These are phyloP conservation scores for Cystobasidiaceae sp. DNA, from an alignment of 1,284 basidiomycete species.

Conservation along the genomic window DNA sequence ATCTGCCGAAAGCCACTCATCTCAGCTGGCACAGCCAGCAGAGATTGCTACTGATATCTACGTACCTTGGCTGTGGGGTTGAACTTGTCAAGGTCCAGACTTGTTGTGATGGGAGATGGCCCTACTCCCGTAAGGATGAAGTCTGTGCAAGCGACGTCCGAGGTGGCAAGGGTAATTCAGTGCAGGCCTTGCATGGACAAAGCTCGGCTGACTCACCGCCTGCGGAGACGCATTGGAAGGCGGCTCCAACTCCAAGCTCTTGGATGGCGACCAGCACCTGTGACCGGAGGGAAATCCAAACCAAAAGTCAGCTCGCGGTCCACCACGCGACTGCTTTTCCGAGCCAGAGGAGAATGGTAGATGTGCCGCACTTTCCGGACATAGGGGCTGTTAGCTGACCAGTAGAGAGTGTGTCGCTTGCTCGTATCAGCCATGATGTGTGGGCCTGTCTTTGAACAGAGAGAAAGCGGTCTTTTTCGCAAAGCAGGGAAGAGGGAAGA, in stretches of 20 bases:
- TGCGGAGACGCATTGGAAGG: not conserved
- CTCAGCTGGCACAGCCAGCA: not conserved
- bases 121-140: not conserved
- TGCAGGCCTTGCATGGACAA: not conserved
- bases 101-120: not conserved
- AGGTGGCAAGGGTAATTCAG: not conserved
- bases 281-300: no score
- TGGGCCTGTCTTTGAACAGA: no score
- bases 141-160: not conserved
- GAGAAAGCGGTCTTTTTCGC: no score
- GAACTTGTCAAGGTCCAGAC: not conserved
- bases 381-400: not conserved
- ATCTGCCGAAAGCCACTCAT: not conserved
- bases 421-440: no score
- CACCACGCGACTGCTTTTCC: no score
- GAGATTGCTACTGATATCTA: not conserved
- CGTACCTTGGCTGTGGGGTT: not conserved
- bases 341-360: no score
- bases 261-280: not conserved
- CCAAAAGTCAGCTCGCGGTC: not conserved
- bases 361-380: no score
- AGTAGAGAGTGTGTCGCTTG: not conserved
- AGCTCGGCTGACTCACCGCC: not conserved
- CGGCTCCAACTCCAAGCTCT: not conserved
- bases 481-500: not conserved